Evolutionary conservation across 2,329 filamentous ascomycete genomes (phyloP).

Genomic region (Monosporascus sp.): DNA sequence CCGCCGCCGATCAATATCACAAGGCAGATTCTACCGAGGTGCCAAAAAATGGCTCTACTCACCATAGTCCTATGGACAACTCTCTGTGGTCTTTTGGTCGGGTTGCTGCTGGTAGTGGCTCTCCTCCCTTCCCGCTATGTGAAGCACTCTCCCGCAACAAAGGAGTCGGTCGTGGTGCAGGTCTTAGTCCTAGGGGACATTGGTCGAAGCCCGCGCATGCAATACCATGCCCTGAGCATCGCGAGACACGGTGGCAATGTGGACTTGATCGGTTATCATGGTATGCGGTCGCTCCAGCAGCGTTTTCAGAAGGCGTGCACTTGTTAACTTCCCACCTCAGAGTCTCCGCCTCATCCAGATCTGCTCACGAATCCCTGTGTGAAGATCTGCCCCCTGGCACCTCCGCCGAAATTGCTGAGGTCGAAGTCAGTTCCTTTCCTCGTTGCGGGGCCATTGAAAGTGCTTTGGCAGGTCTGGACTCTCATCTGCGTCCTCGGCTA

Average conservation of each 20-base stretch:
- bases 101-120: constrained; percentile 24
- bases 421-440: constrained; percentile 71
- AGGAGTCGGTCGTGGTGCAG: constrained; percentile 49
- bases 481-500: constrained; percentile 72
- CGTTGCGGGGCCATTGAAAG: constrained; percentile 75
- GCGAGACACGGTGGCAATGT: constrained; percentile 76
- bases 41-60: constrained; percentile 8
- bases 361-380: constrained; percentile 65
- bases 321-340: constrained; percentile 32
- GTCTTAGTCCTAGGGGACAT: constrained; percentile 93
- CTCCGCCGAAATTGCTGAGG: constrained; percentile 62
- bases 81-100: constrained; percentile 21
- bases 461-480: constrained; percentile 71
- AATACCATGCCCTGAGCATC: constrained; percentile 93
- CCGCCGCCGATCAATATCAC: neutral
- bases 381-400: constrained; percentile 62
- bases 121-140: constrained; percentile 32
- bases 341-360: constrained; percentile 76
- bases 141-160: constrained; percentile 26
- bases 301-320: no score
- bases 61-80: constrained; percentile 20
- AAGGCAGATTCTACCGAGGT: neutral
- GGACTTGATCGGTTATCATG: constrained; percentile 81
- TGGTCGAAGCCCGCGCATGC: constrained; percentile 93
- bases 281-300: constrained; percentile 37